Conservation (phyloP, 179 eudicot genomes). For the Beta macrorhiza region DNA sequence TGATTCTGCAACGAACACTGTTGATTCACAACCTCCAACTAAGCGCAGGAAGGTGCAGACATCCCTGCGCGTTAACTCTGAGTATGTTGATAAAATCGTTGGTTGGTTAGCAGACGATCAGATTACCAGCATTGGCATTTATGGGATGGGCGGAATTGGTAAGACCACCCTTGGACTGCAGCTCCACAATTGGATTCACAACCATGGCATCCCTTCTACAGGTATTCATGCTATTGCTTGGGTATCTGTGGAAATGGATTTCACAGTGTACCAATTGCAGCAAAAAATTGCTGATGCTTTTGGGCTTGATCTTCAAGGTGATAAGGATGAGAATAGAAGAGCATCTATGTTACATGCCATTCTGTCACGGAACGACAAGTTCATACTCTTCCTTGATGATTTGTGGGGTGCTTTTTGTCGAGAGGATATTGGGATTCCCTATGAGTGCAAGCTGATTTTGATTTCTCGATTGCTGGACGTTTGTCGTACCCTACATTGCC, state of each 20-base stretch:
- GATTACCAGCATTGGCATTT: slow-evolving; percentile 13
- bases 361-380: background rate
- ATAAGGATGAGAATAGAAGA: slow-evolving; percentile 25
- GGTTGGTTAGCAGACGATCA: slow-evolving; percentile 10
- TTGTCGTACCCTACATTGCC: slow-evolving; percentile 23
- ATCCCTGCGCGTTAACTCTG: background rate
- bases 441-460: slow-evolving; percentile 15
- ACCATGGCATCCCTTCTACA: background rate
- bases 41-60: background rate
- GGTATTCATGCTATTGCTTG: slow-evolving; percentile 19
- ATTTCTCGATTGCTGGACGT: slow-evolving; percentile 17
- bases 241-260: slow-evolving; percentile 17
- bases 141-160: slow-evolving; percentile 28
- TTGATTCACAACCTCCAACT: background rate
- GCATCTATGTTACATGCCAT: slow-evolving; percentile 15
- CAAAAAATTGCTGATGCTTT: slow-evolving; percentile 12
- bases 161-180: slow-evolving; percentile 19
- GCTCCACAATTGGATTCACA: background rate
- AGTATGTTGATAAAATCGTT: background rate
- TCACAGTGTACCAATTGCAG: slow-evolving; percentile 15
- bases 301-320: slow-evolving; percentile 13
- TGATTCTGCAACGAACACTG: background rate
- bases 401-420: slow-evolving; percentile 16
- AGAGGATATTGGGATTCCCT: slow-evolving; percentile 28
- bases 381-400: slow-evolving; percentile 20